Conservation (phyloP, 139 green algal species). For the Chlorella sp. region DNA sequence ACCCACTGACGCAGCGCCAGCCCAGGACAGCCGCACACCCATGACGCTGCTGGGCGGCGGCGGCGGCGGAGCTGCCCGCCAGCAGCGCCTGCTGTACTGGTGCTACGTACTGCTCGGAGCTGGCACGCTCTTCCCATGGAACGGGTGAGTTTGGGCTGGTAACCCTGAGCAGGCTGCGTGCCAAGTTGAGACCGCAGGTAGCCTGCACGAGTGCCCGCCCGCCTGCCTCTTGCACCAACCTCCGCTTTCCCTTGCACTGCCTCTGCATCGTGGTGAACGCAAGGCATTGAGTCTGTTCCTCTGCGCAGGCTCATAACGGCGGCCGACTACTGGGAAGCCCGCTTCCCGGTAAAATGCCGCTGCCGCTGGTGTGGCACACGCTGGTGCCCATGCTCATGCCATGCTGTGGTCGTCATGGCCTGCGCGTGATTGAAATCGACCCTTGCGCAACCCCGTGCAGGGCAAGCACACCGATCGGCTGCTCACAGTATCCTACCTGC, state of each 20-base stretch:
- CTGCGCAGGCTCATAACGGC: background rate
- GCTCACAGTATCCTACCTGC: constrained; percentile 76
- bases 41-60: no score
- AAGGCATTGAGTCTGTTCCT: no score
- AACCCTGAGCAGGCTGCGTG: no score
- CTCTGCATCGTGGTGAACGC: no score
- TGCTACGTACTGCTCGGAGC: constrained; percentile 22
- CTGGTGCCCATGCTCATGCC: background rate
- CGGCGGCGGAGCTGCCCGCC: no score
- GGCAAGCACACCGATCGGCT: constrained; percentile 74
- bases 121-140: constrained; percentile 78
- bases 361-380: background rate
- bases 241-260: background rate
- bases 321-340: constrained; percentile 24
- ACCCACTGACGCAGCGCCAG: no score
- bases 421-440: no score
- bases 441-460: no score
- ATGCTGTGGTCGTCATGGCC: background rate
- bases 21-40: no score
- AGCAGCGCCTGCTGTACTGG: background rate
- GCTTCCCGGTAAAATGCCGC: background rate
- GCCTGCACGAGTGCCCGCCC: constrained; percentile 15
- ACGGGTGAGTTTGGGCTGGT: constrained; percentile 40
- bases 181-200: constrained; percentile 53
- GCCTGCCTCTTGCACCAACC: background rate